These are phyloP conservation scores for Abrus pulchellus DNA, from an alignment of 306 rosid species.

Conservation along the genomic window DNA sequence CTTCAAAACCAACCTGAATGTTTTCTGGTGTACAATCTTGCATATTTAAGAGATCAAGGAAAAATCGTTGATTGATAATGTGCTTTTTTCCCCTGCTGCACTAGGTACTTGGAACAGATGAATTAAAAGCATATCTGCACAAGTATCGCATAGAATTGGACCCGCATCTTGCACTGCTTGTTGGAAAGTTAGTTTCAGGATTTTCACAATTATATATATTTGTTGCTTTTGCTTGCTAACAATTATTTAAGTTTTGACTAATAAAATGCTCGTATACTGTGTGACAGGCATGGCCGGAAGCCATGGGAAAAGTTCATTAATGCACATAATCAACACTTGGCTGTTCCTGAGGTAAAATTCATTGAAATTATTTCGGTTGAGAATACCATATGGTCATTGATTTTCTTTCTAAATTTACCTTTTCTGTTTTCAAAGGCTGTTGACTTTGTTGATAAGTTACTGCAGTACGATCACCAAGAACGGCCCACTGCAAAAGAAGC, in stretches of 20 bases:
- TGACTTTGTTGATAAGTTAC: slow-evolving; percentile 86
- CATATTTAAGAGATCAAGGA: slow-evolving; percentile 31
- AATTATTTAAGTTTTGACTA: slow-evolving; percentile 14
- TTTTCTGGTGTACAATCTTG: slow-evolving; percentile 12
- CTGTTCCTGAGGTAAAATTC: slow-evolving; percentile 82
- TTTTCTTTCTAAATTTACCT: slow-evolving; percentile 32
- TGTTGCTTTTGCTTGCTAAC: slow-evolving; percentile 15
- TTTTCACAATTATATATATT: not conserved
- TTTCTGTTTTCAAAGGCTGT: slow-evolving; percentile 62
- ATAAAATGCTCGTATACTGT: slow-evolving; percentile 12
- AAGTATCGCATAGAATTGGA: slow-evolving; percentile 88
- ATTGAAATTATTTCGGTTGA: not conserved
- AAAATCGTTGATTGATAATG: slow-evolving; percentile 32
- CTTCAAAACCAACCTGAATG: slow-evolving; percentile 9
- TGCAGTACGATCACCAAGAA: slow-evolving; percentile 92
- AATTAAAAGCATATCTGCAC: slow-evolving; percentile 70
- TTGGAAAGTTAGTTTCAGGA: slow-evolving; percentile 72
- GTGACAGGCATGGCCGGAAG: slow-evolving; percentile 81
- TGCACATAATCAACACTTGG: slow-evolving; percentile 84
- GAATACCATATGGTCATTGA: not conserved
- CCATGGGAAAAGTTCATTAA: slow-evolving; percentile 89
- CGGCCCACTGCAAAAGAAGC: slow-evolving; percentile 97
- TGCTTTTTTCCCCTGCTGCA: slow-evolving; percentile 33
- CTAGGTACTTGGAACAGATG: slow-evolving; percentile 95
- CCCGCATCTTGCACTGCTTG: slow-evolving; percentile 81